phyloP scores from a whole-genome alignment of 257 asterid genomes.

The Salvia splendens region DNA sequence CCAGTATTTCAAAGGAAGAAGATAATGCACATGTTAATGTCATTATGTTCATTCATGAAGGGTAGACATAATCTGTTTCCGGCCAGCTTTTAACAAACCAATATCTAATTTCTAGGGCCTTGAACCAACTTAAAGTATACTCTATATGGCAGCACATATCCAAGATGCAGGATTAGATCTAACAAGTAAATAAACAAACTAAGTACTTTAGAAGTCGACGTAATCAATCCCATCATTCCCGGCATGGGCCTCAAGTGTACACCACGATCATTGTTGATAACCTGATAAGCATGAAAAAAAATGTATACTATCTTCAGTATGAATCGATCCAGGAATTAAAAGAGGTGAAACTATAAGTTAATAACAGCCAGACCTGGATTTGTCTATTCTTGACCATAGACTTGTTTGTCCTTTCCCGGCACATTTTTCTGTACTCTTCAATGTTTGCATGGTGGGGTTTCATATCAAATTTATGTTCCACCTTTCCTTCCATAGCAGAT shows the following conservation, averaged over 20 bases:
- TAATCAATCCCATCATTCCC: slow-evolving; percentile 74
- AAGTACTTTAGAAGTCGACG: slow-evolving; percentile 74
- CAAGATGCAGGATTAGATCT: neutral
- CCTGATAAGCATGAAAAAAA: slow-evolving; percentile 49
- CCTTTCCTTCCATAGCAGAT: slow-evolving; percentile 78
- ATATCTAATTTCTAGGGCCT: neutral
- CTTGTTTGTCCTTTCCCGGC: slow-evolving; percentile 92
- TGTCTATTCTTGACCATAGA: slow-evolving; percentile 89
- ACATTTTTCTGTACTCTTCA: slow-evolving; percentile 74
- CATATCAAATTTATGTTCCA: slow-evolving; percentile 93
- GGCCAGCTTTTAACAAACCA: neutral
- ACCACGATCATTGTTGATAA: slow-evolving; percentile 87
- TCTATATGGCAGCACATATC: neutral
- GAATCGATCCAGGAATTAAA: slow-evolving; percentile 5
- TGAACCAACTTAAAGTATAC: neutral
- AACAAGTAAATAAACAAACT: neutral
- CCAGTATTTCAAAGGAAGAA: neutral
- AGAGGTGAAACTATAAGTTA: slow-evolving; percentile 7
- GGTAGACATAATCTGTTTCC: neutral
- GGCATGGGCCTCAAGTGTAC: slow-evolving; percentile 94
- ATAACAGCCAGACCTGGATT: slow-evolving; percentile 56
- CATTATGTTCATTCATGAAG: neutral
- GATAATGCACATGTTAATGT: neutral
- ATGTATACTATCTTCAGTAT: slow-evolving; percentile 5
- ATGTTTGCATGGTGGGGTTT: slow-evolving; percentile 68